Base-by-base conservation (phyloP, 2,329 filamentous ascomycete genomes). In the Diaporthe eres region DNA sequence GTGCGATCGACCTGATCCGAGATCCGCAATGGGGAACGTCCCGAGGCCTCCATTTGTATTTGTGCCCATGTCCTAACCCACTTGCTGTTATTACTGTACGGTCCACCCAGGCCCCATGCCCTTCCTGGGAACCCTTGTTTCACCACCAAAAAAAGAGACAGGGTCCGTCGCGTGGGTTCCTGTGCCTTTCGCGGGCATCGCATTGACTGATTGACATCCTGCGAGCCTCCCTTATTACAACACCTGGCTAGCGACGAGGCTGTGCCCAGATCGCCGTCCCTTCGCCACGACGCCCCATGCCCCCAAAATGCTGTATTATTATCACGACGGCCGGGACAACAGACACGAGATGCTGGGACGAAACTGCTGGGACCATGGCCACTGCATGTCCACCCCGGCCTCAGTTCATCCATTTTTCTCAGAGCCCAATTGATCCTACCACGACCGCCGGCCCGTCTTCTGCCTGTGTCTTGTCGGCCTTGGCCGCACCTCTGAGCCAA, bases 1-100 rank as follows among this genome's bases (percentile, higher is more conserved):
- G 65, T 53, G 65, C 65, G 65, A 68, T 68, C 65, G 65, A 42
- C 65, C 31, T 68, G 19, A 68, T 68, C 65, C 65, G 65, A 68
- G 65, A 68, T 53, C 65, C 65, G 65, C 65, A 68, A 53, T 68
- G 65, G 65, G 63, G 65, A 68, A 68, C 7, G 39, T 25, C 65
- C 65, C 65, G 65, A 68, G 65, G 65, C 65, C 65, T 68, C 65
- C 65, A 68, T 65, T 47, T 65, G 57, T n/a, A 44, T 65, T 17
- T 12, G 17, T 65, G 39, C 61, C 61, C 61, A 65, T 44, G 61
- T 22, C 42, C 61, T 31, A 47, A 34, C n/a, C 47, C 65, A 53
- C 65, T 28, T 39, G 65, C 17, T 39, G 34, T 22, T 53, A 39
- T 53, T 53, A 39, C 31, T 28, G 47, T 22, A 19, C 31, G 10